A percentile compares a stretch with the other conserved stretches of the same genome.
Evolutionary conservation across 345 rosid species (phyloP).

Genomic region (Excoecaria cochinchinensis): DNA sequence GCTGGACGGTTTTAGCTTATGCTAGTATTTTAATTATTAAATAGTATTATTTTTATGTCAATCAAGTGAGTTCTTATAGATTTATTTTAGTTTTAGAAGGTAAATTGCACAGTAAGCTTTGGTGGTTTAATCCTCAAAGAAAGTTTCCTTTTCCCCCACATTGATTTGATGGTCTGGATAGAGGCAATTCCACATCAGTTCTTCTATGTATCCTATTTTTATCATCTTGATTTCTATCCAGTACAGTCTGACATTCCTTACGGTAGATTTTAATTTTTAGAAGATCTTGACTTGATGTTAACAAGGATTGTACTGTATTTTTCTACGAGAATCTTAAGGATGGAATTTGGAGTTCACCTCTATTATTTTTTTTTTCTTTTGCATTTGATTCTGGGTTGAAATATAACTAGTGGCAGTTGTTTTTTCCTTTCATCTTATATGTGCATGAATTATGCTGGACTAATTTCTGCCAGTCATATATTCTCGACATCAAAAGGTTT

Average conservation of each 20-base stretch:
- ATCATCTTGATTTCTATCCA: too few relatives aligned
- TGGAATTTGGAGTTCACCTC: background rate
- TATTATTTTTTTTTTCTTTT: background rate
- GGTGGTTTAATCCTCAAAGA: too few relatives aligned
- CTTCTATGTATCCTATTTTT: too few relatives aligned
- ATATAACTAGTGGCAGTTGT: background rate
- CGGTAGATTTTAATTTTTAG: too few relatives aligned
- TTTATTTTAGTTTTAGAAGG: background rate
- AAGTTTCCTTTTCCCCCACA: background rate
- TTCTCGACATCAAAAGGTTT: background rate
- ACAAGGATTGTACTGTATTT: background rate
- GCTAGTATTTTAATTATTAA: background rate
- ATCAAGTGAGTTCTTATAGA: background rate
- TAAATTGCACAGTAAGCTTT: background rate
- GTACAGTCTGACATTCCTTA: too few relatives aligned
- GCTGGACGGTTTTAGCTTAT: background rate
- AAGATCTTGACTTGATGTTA: too few relatives aligned
- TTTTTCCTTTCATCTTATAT: background rate
- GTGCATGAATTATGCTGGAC: constrained; percentile 1
- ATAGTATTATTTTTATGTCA: background rate
- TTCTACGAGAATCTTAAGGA: background rate
- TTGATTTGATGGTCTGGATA: too few relatives aligned
- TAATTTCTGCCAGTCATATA: background rate
- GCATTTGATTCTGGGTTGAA: background rate
- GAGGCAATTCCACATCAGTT: too few relatives aligned